phyloP scores from a whole-genome alignment of 805 yeast species.

The Kazachstania viticola region DNA sequence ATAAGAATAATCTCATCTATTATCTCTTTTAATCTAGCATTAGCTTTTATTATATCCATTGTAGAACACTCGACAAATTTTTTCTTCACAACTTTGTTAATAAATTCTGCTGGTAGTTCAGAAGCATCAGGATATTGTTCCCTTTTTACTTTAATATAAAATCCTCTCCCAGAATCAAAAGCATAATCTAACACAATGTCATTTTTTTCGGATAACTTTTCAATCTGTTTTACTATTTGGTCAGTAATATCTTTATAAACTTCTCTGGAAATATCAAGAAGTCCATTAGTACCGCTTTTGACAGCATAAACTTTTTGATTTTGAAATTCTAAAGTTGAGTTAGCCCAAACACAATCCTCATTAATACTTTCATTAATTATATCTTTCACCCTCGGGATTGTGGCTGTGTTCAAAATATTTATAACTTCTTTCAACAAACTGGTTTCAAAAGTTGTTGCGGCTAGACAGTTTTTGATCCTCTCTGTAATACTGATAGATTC shows the following conservation, averaged over 20 bases:
- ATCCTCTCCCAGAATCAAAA: slow-evolving; percentile 31
- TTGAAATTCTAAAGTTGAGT: slow-evolving; percentile 29
- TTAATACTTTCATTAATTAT: slow-evolving; percentile 28
- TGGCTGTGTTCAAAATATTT: slow-evolving; percentile 19
- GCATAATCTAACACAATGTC: slow-evolving; percentile 21
- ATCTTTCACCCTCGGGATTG: slow-evolving; percentile 12
- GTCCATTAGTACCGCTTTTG: slow-evolving; percentile 33
- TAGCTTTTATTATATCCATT: slow-evolving; percentile 30
- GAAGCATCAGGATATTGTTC: slow-evolving; percentile 5
- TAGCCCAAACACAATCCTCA: slow-evolving; percentile 35
- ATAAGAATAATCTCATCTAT: slow-evolving; percentile 31
- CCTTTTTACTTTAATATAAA: slow-evolving; percentile 26
- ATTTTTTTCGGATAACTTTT: slow-evolving; percentile 14
- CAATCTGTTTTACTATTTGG: slow-evolving; percentile 25
- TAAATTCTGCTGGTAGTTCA: slow-evolving; percentile 26
- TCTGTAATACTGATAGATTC: slow-evolving; percentile 22
- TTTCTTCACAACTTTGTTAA: slow-evolving; percentile 24
- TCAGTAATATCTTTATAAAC: slow-evolving; percentile 29
- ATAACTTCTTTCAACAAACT: slow-evolving; percentile 21
- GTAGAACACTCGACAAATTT: slow-evolving; percentile 31
- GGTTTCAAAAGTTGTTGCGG: slow-evolving; percentile 4
- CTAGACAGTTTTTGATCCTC: slow-evolving; percentile 9
- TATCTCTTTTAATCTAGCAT: slow-evolving; percentile 31
- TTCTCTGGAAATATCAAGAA: slow-evolving; percentile 34
- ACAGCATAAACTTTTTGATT: slow-evolving; percentile 37